These are phyloP conservation scores for Suhomyces ambrosiae DNA, from an alignment of 1,139 yeast genomes.

Conservation along the genomic window DNA sequence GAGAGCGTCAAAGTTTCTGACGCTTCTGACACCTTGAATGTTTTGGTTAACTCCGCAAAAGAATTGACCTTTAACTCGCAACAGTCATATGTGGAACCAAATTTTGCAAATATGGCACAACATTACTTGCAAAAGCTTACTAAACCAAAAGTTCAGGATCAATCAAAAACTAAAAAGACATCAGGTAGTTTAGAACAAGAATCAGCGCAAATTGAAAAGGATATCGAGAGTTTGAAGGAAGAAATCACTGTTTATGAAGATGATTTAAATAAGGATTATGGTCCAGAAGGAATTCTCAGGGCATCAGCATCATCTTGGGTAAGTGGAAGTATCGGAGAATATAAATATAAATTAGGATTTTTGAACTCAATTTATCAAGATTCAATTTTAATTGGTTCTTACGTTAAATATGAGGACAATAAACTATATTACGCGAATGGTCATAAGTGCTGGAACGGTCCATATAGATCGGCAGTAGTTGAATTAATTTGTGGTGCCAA, in stretches of 20 bases:
- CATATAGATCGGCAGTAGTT: slow-evolving; percentile 70
- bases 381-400: slow-evolving; percentile 60
- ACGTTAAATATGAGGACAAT: slow-evolving; percentile 38
- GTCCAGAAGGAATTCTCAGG: slow-evolving; percentile 65
- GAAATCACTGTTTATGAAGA: slow-evolving; percentile 31
- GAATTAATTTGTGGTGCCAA: slow-evolving; percentile 67
- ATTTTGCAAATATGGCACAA: slow-evolving; percentile 28
- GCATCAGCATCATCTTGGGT: slow-evolving; percentile 57
- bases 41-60: slow-evolving; percentile 3
- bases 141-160: slow-evolving; percentile 2
- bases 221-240: slow-evolving; percentile 20
- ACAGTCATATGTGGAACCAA: slow-evolving; percentile 21
- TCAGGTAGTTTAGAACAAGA: background rate
- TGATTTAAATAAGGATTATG: slow-evolving; percentile 51
- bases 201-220: slow-evolving; percentile 21
- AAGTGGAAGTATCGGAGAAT: slow-evolving; percentile 60
- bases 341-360: slow-evolving; percentile 66
- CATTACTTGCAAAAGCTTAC: slow-evolving; percentile 22
- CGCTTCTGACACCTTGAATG: slow-evolving; percentile 1
- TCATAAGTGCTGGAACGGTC: slow-evolving; percentile 96
- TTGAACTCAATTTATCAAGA: slow-evolving; percentile 61
- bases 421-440: slow-evolving; percentile 57
- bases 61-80: slow-evolving; percentile 1
- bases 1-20: slow-evolving; percentile 15
- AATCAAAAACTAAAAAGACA: slow-evolving; percentile 1